Evolutionary conservation across 148 eudicot species (phyloP).

Genomic region (Vaccinium myrtillus): DNA sequence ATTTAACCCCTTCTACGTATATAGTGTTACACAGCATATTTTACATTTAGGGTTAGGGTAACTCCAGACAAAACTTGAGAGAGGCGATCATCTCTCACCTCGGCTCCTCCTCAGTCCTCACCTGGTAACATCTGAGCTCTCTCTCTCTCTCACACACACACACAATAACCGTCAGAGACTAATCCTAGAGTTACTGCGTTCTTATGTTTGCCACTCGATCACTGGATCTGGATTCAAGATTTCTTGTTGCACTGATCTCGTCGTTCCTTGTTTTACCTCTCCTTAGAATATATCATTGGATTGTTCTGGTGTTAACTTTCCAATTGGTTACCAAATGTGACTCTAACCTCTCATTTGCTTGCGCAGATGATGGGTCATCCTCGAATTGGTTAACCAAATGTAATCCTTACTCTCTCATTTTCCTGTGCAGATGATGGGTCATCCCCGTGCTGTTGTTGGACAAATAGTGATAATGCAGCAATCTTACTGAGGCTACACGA

Average conservation of each 20-base stretch:
- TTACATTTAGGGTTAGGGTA: no score
- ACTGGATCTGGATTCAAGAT: background rate
- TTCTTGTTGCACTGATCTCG: background rate
- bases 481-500: slow-evolving; percentile 54
- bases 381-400: slow-evolving; percentile 2
- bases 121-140: no score
- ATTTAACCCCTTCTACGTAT: no score
- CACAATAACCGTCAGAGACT: background rate
- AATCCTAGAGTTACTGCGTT: background rate
- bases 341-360: no score
- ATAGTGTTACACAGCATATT: no score
- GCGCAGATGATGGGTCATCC: slow-evolving; percentile 28
- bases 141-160: background rate
- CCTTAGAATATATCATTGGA: background rate
- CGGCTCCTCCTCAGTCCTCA: no score
- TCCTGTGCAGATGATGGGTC: slow-evolving; percentile 71
- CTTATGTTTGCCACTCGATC: background rate
- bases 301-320: background rate
- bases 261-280: background rate
- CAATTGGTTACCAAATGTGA: background rate
- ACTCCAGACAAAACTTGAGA: no score
- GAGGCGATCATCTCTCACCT: no score
- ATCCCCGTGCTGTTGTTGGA: slow-evolving; percentile 79
- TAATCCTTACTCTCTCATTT: background rate
- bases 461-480: slow-evolving; percentile 59